Evolutionary conservation across 1,139 yeast genomes (phyloP).

Genomic region (Schwanniomyces etchellsii): DNA sequence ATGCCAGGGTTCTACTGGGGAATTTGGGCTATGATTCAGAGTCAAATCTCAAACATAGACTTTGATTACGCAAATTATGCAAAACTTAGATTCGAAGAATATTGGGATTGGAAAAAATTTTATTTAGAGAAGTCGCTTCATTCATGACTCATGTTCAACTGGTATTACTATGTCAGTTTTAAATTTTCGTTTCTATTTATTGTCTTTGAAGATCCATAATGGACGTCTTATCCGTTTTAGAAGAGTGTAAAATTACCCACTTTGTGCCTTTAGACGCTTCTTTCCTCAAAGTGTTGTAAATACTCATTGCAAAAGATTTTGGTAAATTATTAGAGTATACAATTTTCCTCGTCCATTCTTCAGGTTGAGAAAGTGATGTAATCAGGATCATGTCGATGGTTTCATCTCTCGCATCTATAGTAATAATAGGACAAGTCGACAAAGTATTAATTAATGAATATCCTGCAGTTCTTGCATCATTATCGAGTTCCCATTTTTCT

Average conservation of each 20-base stretch:
- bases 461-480: conserved; percentile 61
- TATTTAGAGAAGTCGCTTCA: too few species aligned
- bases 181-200: too few species aligned
- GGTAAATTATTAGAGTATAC: conserved; percentile 63
- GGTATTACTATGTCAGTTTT: too few species aligned
- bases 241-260: conserved; percentile 70
- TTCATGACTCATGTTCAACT: too few species aligned
- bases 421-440: conserved; percentile 61
- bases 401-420: conserved; percentile 78
- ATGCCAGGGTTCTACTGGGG: conserved; percentile 87
- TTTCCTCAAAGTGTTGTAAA: conserved; percentile 64
- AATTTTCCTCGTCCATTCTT: conserved; percentile 85
- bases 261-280: conserved; percentile 67
- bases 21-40: conserved; percentile 76
- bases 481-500: conserved; percentile 78
- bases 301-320: conserved; percentile 68
- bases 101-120: conserved; percentile 60
- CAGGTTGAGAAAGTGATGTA: conserved; percentile 70
- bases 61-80: conserved; percentile 67
- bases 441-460: conserved; percentile 49
- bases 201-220: conserved; percentile 58
- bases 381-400: conserved; percentile 75
- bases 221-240: conserved; percentile 66
- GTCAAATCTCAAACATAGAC: conserved; percentile 65
- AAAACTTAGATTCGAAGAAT: conserved; percentile 55